Evolutionary conservation across 139 green algal genomes (phyloP).

Genomic region (Diplosphaera chodatii): DNA sequence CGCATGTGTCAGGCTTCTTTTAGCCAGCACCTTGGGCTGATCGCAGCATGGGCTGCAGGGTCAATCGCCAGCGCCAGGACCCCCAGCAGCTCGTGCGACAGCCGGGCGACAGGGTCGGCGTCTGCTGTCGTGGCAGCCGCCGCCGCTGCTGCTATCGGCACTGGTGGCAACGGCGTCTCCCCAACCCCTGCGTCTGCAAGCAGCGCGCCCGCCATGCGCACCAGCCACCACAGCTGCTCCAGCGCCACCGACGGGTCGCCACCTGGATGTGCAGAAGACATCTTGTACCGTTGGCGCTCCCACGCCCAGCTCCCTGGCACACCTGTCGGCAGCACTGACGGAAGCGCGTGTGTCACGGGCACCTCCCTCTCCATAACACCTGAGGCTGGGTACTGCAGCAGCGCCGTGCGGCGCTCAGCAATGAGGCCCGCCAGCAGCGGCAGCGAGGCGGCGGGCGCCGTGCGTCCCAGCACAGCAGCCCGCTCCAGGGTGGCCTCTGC

Average conservation of each 20-base stretch:
- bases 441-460: slow-evolving; percentile 32
- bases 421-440: slow-evolving; percentile 36
- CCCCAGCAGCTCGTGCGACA: slow-evolving; percentile 31
- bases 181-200: slow-evolving; percentile 74
- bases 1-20: no score
- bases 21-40: slow-evolving; percentile 46
- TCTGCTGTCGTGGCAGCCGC: slow-evolving; percentile 7
- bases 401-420: slow-evolving; percentile 6
- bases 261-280: not conserved
- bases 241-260: slow-evolving; percentile 42
- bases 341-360: no score
- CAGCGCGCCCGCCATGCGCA: slow-evolving; percentile 50
- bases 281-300: no score
- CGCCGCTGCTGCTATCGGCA: slow-evolving; percentile 34
- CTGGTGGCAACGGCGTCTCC: slow-evolving; percentile 71
- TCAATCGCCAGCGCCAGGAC: slow-evolving; percentile 25
- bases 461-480: slow-evolving; percentile 52
- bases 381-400: slow-evolving; percentile 22
- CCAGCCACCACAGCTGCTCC: slow-evolving; percentile 78
- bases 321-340: no score
- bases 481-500: slow-evolving; percentile 40
- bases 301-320: no score
- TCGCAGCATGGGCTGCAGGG: slow-evolving; percentile 14
- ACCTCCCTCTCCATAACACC: no score
- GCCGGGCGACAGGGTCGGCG: slow-evolving; percentile 22